Evolutionary conservation across 1,284 basidiomycete species (phyloP), one percentile per base, ranked within the genome.

Genomic region (Ustilago lituana): DNA sequence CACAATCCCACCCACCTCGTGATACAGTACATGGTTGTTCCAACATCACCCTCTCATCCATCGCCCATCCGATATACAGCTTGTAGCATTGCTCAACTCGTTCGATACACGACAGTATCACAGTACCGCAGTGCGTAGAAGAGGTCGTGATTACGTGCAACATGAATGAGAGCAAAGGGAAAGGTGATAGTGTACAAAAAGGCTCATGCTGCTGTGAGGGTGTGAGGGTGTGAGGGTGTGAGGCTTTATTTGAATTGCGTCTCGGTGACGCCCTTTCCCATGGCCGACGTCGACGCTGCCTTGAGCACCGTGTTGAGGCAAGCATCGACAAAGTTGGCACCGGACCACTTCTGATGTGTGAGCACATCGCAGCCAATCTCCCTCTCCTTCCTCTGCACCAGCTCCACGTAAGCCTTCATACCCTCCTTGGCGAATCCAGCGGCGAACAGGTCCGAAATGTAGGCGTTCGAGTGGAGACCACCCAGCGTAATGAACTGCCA

Each of bases 401-500:
- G 71, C 77, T 85, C 84, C 64, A 87, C 86, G 75, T 88, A 88
- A 2, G 87, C 87, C 82, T 87, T 86, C 87, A 88, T 88, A 55
- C 86, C 87, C 71, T 96, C 94, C 64, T 74, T 90, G 40, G 92
- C 89, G 82, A 90, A 98, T 45, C 89, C 87, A 76, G 88, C 84
- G 15, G 95, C 94, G 83, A 98, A 98, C 35, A 91, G 85, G 83
- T 98, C 94, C 75, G 90, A 93, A 83, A 98, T 98, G 84, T 94
- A 96, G 33, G 90, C 95, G 84, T 95, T 98, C 73, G 94, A 95
- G 84, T 98, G 95, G 50, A 98, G 86, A 70, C 96, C 96, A 54
- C 89, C 95, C 60, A 98, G 92, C 6, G 92, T 94, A 78, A 98
- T 98, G 86, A 98, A 98, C 83, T 98, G 95, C 94, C 94, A 98